phyloP scores from a whole-genome alignment of 176 grass and related monocot genomes.

The Musa acuminata region DNA sequence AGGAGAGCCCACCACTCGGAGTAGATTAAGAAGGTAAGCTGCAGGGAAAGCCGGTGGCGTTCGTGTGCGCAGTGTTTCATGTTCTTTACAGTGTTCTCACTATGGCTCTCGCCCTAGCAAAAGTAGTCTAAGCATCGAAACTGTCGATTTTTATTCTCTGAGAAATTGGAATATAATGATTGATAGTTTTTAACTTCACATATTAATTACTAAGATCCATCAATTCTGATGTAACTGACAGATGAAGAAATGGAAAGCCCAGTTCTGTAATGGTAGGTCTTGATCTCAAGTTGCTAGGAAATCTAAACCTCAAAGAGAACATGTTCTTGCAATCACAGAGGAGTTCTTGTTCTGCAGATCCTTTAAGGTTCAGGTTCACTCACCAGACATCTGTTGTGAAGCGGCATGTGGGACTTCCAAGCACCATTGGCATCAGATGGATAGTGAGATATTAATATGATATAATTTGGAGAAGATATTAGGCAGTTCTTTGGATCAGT shows the following conservation, averaged over 20 bases:
- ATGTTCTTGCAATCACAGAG: too few relatives aligned
- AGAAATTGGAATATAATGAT: neutral
- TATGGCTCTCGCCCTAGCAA: constrained; percentile 53
- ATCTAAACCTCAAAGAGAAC: too few relatives aligned
- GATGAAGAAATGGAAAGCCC: constrained; percentile 82
- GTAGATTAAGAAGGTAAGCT: too few relatives aligned
- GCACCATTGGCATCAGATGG: constrained; percentile 44
- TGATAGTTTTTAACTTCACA: too few relatives aligned
- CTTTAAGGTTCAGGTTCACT: constrained; percentile 69
- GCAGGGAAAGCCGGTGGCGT: constrained; percentile 22
- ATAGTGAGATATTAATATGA: constrained; percentile 18
- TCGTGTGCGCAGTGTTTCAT: constrained; percentile 32
- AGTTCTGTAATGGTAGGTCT: constrained; percentile 51
- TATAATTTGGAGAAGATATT: neutral
- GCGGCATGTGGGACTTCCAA: constrained; percentile 45
- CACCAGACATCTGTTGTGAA: constrained; percentile 71
- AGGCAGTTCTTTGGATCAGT: constrained; percentile 87
- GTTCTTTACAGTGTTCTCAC: constrained; percentile 55
- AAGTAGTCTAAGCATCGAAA: constrained; percentile 17
- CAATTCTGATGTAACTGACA: constrained; percentile 1
- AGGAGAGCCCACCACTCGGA: too few relatives aligned
- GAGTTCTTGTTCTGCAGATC: constrained; percentile 28
- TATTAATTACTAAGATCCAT: too few relatives aligned
- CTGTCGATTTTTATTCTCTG: neutral
- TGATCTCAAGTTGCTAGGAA: too few relatives aligned